Evolutionary conservation across 306 rosid genomes (phyloP), one percentile per base, ranked within the genome.

Genomic region (Quercus wislizeni): DNA sequence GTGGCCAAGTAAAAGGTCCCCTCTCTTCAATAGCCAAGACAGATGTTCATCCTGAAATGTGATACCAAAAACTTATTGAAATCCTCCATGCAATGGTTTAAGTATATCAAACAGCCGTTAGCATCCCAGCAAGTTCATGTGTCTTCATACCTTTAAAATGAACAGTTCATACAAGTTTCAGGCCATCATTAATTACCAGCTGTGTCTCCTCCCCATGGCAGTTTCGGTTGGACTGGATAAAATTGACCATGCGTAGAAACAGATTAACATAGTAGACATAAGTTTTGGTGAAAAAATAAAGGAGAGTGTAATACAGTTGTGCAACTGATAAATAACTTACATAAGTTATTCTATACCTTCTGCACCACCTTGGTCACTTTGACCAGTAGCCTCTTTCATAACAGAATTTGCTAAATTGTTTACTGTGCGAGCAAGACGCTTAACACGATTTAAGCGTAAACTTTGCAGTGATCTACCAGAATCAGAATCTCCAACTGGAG

Each of bases 361-460:
- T 30, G 21, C n/a, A 8, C n/a, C 19, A 73, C 74, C 71, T 82
- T 76, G 79, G 21, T 35, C 78, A 25, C 62, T 78, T 55, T 79
- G 75, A 57, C 25, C 52, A 54, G 10, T 71, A 80, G 25, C 77
- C 73, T 85, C 83, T 43, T 69, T 77, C 4, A 76, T n/a, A 54
- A 49, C 17, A 55, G 78, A 61, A 55, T 81, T 81, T n/a, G 4
- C 72, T 18, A 52, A 19, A 35, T 67, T 67, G 72, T 67, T 67
- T 33, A 78, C 62, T 43, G 85, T 70, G 56, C 96, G 78, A 0
- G 96, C 97, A 46, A 94, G 89, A 46, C 83, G 86, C 78, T 90
- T 94, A 33, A 92, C 85, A 23, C 87, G 67, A 80, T 79, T 92
- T 78, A 93, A 87, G 54, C 96, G 88, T 69, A 90, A 27, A 1